A percentile compares a stretch with the other conserved stretches of the same genome.
phyloP scores from a whole-genome alignment of 768 basidiomycete species.

The Boletus reticulatus region DNA sequence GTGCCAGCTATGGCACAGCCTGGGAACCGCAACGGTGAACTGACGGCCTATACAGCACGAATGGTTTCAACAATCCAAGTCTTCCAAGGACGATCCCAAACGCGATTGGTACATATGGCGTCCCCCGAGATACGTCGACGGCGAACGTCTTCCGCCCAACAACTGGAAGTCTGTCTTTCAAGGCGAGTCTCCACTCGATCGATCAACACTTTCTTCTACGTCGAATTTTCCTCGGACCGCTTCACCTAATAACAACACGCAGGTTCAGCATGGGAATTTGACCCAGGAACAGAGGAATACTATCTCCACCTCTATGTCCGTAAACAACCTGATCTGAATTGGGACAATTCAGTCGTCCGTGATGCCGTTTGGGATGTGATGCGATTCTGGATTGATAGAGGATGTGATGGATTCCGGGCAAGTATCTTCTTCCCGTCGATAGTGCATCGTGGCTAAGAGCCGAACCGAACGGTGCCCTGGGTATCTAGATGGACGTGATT shows the following conservation, averaged over 20 bases:
- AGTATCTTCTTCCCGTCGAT: slow-evolving; percentile 19
- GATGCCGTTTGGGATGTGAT: slow-evolving; percentile 61
- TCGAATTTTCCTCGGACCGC: slow-evolving; percentile 1
- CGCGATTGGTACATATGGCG: slow-evolving; percentile 81
- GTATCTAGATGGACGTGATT: slow-evolving; percentile 63
- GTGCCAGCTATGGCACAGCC: not conserved
- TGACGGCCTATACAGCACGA: slow-evolving; percentile 45
- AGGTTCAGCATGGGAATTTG: slow-evolving; percentile 73
- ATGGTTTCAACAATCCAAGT: slow-evolving; percentile 66
- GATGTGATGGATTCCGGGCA: slow-evolving; percentile 75
- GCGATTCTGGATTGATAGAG: slow-evolving; percentile 72
- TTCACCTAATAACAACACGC: slow-evolving; percentile 5
- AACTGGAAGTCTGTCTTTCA: slow-evolving; percentile 73
- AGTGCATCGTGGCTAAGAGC: not conserved
- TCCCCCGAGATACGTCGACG: slow-evolving; percentile 51
- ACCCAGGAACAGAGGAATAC: slow-evolving; percentile 62
- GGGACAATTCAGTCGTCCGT: slow-evolving; percentile 64
- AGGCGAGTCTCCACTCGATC: slow-evolving; percentile 33
- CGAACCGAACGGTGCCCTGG: not conserved
- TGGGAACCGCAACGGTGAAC: not conserved
- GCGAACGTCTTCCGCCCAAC: slow-evolving; percentile 60
- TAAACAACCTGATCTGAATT: slow-evolving; percentile 76
- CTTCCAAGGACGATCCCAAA: slow-evolving; percentile 51
- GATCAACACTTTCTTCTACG: not conserved
- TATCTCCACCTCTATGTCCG: slow-evolving; percentile 67